Base-by-base conservation (phyloP, 148 eudicot species). In the Simmondsia chinensis region DNA sequence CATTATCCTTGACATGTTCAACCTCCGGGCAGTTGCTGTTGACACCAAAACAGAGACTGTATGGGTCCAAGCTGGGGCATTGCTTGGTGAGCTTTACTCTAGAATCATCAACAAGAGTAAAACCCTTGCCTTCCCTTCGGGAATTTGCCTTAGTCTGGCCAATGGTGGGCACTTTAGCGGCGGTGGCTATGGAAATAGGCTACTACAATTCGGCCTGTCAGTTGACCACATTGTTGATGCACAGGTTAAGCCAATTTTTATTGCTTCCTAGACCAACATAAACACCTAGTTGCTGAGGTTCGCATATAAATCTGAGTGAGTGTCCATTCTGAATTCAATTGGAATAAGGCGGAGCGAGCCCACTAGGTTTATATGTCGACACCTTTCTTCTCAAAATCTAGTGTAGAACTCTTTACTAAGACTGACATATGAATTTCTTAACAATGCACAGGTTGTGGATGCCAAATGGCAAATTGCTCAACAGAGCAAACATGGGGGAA, bases 161-260 rank as follows among this genome's bases (percentile, higher is more conserved):
- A 29, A 47, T 3, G 71, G 71, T 6, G 71, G 71, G 20, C 71
- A 66, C 9, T 39, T 66, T 17, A 35, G 52, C 5, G 71, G 65
- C 14, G 65, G 65, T 20, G 71, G 71, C 3, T 59, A 66, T 11
- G 71, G 71, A n/a, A 34, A 27, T 24, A 9, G 59, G 55, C 23
- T 52, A 8, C 59, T 64, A 31, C 59, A 65, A 42, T 65, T 32
- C 20, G 65, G 71, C 0, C 5, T 65, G 10, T 18, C 71, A 0
- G 21, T 32, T 12, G 71, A 65, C 20, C 36, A 59, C 47, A 51
- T 65, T 17, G 25, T 58, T 16, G 65, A 65, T 34, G 71, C 65
- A 0, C 27, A 14, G 30, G 52, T 66, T 2, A n/a, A n/a, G n/a
- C n/a, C n/a, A n/a, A n/a, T n/a, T n/a, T n/a, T n/a, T n/a, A n/a